Evolutionary conservation across 2,329 filamentous ascomycete genomes (phyloP).

Genomic region (Aspergillus pseudoterreus): DNA sequence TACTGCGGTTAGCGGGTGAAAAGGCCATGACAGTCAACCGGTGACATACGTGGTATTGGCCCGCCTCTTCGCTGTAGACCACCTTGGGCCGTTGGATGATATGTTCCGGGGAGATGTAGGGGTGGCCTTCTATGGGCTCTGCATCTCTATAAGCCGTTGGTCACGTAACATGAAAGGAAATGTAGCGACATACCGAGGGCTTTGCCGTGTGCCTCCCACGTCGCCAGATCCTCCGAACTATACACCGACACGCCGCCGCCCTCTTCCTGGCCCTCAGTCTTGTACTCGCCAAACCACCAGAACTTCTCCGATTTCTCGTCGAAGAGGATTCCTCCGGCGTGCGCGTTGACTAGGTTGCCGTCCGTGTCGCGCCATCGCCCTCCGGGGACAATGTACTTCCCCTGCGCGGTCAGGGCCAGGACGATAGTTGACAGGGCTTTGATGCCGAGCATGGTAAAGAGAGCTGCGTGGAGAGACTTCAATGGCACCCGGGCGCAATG

Average conservation of each 20-base stretch:
- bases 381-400: conserved; percentile 60
- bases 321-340: conserved; percentile 55
- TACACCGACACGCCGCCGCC: conserved; percentile 60
- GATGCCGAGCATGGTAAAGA: conserved; percentile 2
- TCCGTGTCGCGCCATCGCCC: conserved; percentile 59
- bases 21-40: background rate
- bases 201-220: conserved; percentile 56
- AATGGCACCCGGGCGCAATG: background rate
- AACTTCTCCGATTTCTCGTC: conserved; percentile 54
- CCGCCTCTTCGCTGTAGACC: conserved; percentile 52
- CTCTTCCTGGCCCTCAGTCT: conserved; percentile 55
- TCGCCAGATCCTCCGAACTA: conserved; percentile 58
- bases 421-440: conserved; percentile 2
- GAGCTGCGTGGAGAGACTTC: background rate
- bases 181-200: conserved; percentile 44
- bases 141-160: background rate
- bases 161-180: background rate
- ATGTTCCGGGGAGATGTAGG: conserved; percentile 52
- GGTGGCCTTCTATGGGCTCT: conserved; percentile 53
- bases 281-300: conserved; percentile 62
- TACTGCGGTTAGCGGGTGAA: conserved; percentile 12
- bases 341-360: conserved; percentile 59
- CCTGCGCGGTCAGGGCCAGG: conserved; percentile 13
- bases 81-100: conserved; percentile 64
- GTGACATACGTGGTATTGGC: conserved; percentile 53